Conservation (phyloP, 1,284 basidiomycete genomes). For the Ceratobasidium theobromae region DNA sequence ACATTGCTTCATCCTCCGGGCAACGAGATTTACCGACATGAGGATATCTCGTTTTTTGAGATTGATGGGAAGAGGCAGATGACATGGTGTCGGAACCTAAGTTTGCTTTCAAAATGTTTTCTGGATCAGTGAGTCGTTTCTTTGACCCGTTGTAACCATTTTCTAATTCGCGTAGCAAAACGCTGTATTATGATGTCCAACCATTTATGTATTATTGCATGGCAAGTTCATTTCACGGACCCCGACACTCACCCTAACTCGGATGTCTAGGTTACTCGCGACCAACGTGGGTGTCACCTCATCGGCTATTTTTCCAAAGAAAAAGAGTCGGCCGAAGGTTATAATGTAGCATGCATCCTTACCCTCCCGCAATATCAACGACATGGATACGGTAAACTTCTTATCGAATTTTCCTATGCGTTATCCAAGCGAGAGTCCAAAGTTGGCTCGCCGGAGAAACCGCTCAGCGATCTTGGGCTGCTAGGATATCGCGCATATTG, state of each 20-base stretch:
- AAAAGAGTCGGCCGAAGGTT: conserved; percentile 96
- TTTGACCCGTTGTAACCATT: conserved; percentile 38
- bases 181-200: conserved; percentile 99
- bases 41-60: conserved; percentile 97
- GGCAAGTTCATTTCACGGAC: conserved; percentile 52
- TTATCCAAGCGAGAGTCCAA: conserved; percentile 96
- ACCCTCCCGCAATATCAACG: conserved; percentile 98
- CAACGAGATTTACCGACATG: conserved; percentile 98
- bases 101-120: conserved; percentile 96
- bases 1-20: conserved; percentile 94
- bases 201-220: conserved; percentile 99
- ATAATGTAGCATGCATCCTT: conserved; percentile 98
- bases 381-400: conserved; percentile 89
- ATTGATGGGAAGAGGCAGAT: conserved; percentile 96
- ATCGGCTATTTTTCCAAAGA: conserved; percentile 99
- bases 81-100: conserved; percentile 97
- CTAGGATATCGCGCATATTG: conserved; percentile 95
- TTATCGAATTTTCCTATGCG: conserved; percentile 99
- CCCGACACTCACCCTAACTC: conserved; percentile 22
- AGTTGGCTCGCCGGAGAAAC: conserved; percentile 96
- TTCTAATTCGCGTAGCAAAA: conserved; percentile 67
- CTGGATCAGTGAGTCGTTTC: conserved; percentile 80
- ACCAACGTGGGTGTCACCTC: conserved; percentile 88
- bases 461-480: conserved; percentile 91
- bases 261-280: conserved; percentile 68